These are phyloP conservation scores for Golubevia pallescens DNA, from an alignment of 1,284 basidiomycete species.

Conservation along the genomic window DNA sequence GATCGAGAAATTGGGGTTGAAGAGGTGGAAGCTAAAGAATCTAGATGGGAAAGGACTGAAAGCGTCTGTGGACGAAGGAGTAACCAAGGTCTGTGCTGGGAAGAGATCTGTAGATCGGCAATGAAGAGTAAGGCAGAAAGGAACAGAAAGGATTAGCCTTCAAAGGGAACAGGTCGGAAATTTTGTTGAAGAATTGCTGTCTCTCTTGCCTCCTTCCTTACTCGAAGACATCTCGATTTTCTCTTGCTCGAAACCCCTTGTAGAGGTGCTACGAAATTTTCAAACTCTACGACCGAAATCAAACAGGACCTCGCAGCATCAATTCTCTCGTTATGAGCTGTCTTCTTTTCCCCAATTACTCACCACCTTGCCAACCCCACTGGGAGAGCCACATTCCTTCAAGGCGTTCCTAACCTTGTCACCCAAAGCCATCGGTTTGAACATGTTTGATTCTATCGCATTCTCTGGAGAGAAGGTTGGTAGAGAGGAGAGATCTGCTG, in stretches of 20 bases:
- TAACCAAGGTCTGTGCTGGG: constrained; percentile 32
- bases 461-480: not conserved
- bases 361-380: not conserved
- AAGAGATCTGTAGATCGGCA: constrained; percentile 11
- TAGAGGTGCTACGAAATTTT: too few relatives aligned
- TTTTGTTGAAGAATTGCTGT: too few relatives aligned
- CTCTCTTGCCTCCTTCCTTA: too few relatives aligned
- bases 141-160: too few relatives aligned
- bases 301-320: too few relatives aligned
- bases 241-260: too few relatives aligned
- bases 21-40: constrained; percentile 5
- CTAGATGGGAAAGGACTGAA: constrained; percentile 39
- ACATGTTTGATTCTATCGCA: not conserved
- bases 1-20: constrained; percentile 12
- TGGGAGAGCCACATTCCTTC: not conserved
- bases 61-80: constrained; percentile 40
- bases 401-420: not conserved
- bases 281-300: too few relatives aligned
- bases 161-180: too few relatives aligned
- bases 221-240: too few relatives aligned
- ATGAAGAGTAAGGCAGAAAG: constrained; percentile 1
- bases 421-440: not conserved
- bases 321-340: too few relatives aligned
- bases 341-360: not conserved
- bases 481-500: not conserved